Evolutionary conservation across 768 basidiomycete genomes (phyloP).

Genomic region (Boletus rubescentipes): DNA sequence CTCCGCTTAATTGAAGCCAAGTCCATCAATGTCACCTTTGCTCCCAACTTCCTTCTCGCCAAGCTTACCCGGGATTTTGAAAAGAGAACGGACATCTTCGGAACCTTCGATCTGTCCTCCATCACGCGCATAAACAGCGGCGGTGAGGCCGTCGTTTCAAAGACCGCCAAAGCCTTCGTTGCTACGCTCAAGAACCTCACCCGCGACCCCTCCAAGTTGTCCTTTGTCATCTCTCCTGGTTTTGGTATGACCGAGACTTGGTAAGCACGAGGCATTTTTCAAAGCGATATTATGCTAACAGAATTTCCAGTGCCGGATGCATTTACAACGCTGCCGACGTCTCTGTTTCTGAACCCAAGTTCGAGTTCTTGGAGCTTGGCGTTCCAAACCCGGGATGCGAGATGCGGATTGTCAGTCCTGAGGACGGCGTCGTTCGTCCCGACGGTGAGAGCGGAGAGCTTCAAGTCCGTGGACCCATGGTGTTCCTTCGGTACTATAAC

Average conservation of each 20-base stretch:
- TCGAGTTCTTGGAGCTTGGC: slow-evolving; percentile 41
- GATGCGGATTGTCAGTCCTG: slow-evolving; percentile 36
- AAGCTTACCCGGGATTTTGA: slow-evolving; percentile 36
- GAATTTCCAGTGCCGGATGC: slow-evolving; percentile 33
- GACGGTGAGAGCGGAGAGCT: slow-evolving; percentile 39
- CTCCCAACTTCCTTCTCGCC: slow-evolving; percentile 45
- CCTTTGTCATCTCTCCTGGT: slow-evolving; percentile 36
- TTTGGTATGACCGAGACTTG: slow-evolving; percentile 44
- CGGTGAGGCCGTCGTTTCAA: slow-evolving; percentile 42
- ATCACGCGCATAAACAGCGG: slow-evolving; percentile 41
- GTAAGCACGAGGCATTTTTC: slow-evolving; percentile 11
- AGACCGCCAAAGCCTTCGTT: slow-evolving; percentile 38
- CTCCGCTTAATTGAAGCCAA: slow-evolving; percentile 35
- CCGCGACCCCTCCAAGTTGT: slow-evolving; percentile 16
- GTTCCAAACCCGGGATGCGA: slow-evolving; percentile 29
- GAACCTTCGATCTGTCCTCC: slow-evolving; percentile 34
- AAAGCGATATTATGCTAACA: background rate
- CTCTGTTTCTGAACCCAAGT: slow-evolving; percentile 4
- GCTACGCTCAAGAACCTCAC: slow-evolving; percentile 29
- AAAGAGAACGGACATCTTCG: slow-evolving; percentile 22
- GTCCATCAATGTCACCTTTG: slow-evolving; percentile 34
- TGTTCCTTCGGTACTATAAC: slow-evolving; percentile 46
- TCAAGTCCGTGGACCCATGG: slow-evolving; percentile 40
- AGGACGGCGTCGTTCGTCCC: slow-evolving; percentile 26
- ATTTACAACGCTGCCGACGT: slow-evolving; percentile 37